Conservation (phyloP, 192 early-diverging fungal genomes). For the Chytriomyces sp. region DNA sequence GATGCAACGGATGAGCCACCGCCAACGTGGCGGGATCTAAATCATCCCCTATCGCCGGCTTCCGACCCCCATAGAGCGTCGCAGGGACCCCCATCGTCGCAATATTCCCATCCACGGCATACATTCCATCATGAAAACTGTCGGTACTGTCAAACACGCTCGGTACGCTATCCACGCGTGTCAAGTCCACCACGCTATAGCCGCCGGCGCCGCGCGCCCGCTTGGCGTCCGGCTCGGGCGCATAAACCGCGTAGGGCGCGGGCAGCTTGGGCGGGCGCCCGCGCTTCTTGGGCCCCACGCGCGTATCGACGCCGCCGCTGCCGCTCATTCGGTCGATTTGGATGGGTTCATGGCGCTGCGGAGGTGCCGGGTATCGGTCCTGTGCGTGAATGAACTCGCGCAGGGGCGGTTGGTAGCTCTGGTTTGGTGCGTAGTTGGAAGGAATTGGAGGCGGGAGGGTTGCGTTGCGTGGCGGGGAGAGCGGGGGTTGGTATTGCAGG, state of each 20-base stretch:
- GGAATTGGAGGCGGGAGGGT: not conserved
- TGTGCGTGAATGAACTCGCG: not conserved
- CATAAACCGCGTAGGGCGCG: too few species aligned
- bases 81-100: not conserved
- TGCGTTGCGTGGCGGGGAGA: not conserved
- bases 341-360: not conserved
- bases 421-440: not conserved
- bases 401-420: not conserved
- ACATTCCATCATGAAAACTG: not conserved
- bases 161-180: not conserved
- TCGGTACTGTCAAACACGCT: not conserved
- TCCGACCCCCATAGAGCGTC: not conserved
- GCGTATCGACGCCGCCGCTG: not conserved
- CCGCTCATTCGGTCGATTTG: not conserved
- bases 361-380: not conserved
- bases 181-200: not conserved
- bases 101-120: not conserved
- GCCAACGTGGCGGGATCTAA: slow-evolving; percentile 15
- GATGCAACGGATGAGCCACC: slow-evolving; percentile 10
- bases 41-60: slow-evolving; percentile 14
- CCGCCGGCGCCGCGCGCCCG: not conserved
- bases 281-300: slow-evolving; percentile 2
- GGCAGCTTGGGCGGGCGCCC: not conserved
- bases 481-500: not conserved
- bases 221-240: not conserved